Evolutionary conservation across 2,329 filamentous ascomycete species (phyloP).

Genomic region (Raffaelea ambrosiae): DNA sequence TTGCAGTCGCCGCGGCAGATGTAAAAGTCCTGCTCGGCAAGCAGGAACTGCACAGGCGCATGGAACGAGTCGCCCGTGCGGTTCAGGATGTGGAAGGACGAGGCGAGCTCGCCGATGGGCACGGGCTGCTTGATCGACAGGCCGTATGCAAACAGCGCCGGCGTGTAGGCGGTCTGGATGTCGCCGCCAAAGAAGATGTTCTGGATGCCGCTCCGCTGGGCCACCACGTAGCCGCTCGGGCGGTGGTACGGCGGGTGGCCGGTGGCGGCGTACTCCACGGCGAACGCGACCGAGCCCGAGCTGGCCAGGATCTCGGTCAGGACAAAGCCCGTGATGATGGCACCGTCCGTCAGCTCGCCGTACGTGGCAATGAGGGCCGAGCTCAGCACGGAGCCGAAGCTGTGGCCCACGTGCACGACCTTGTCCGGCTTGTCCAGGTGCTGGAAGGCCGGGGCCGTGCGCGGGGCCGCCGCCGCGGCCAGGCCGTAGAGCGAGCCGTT

Average conservation of each 20-base stretch:
- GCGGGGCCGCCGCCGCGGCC: conserved; percentile 6
- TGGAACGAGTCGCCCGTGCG: background rate
- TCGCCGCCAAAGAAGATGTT: conserved; percentile 3
- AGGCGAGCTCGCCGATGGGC: conserved; percentile 4
- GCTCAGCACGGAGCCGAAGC: conserved; percentile 17
- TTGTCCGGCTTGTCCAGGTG: conserved; percentile 19
- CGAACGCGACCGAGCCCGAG: conserved; percentile 2
- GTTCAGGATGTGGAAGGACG: background rate
- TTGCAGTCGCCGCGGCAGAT: conserved; percentile 4
- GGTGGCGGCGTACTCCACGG: conserved; percentile 1
- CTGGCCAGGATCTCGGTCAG: conserved; percentile 1
- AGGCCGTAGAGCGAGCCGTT: conserved; percentile 21
- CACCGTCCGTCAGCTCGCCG: conserved; percentile 25
- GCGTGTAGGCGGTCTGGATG: background rate
- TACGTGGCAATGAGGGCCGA: conserved; percentile 20
- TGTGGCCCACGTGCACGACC: conserved; percentile 15
- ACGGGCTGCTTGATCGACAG: conserved; percentile 2
- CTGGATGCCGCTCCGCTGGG: background rate
- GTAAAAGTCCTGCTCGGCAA: background rate
- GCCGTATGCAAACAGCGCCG: background rate
- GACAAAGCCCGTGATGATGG: conserved; percentile 29
- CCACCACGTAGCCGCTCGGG: background rate
- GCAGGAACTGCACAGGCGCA: conserved; percentile 1
- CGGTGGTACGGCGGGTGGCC: conserved; percentile 1
- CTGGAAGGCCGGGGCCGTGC: conserved; percentile 12